These are phyloP conservation scores for Saksenaea vasiformis DNA, from an alignment of 371 early-diverging fungal genomes.

Conservation along the genomic window DNA sequence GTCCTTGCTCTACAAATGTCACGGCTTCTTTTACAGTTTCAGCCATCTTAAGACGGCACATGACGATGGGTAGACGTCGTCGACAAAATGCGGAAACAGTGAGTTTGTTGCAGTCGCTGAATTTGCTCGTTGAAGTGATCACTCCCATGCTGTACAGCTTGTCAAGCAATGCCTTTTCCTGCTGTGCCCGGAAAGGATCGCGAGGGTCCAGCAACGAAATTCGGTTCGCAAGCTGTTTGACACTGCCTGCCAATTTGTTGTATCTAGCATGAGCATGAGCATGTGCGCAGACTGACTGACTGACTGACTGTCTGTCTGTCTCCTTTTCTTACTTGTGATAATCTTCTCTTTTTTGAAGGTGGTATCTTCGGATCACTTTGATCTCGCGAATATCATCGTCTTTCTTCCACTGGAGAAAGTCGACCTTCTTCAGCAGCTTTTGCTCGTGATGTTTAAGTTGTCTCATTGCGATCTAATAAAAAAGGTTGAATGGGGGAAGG, in stretches of 20 bases:
- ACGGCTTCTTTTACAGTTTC: conserved; percentile 95
- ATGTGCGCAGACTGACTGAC: background rate
- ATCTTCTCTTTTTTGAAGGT: conserved; percentile 93
- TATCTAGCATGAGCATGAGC: conserved; percentile 61
- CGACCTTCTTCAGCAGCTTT: conserved; percentile 98
- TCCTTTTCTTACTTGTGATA: conserved; percentile 77
- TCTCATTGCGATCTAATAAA: conserved; percentile 40
- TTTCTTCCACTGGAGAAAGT: conserved; percentile 97
- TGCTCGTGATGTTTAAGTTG: conserved; percentile 97
- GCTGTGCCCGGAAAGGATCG: conserved; percentile 82
- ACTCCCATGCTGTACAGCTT: conserved; percentile 94
- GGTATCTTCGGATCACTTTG: conserved; percentile 90
- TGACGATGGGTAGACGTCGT: conserved; percentile 92
- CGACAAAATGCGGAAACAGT: conserved; percentile 93
- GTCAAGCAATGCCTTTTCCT: conserved; percentile 84
- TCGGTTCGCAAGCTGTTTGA: conserved; percentile 86
- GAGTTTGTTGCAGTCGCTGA: conserved; percentile 90
- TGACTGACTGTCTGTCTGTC: no score
- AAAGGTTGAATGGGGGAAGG: no score
- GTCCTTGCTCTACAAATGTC: conserved; percentile 97
- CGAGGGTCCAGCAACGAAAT: conserved; percentile 89
- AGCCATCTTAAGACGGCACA: conserved; percentile 96
- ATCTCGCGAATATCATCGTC: conserved; percentile 91
- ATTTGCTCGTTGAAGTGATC: conserved; percentile 80
- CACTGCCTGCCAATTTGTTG: conserved; percentile 87